Percentiles rank a stretch among this genome's conserved stretches.
Conservation (phyloP, 352 stramenopile genomes). For the Pythium sukuiense region DNA sequence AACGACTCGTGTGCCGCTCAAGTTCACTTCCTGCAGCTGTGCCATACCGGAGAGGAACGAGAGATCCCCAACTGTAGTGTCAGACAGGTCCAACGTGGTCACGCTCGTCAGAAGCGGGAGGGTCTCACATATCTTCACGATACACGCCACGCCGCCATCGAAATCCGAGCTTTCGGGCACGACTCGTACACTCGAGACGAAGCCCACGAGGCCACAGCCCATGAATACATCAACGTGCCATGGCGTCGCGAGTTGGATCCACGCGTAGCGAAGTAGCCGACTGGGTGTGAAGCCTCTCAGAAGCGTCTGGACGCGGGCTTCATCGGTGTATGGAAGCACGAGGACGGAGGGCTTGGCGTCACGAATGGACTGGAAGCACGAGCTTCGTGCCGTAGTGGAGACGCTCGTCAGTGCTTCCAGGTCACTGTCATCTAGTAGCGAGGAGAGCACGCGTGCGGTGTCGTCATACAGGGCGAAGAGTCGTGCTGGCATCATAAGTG, state of each 20-base stretch:
- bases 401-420: too few species aligned
- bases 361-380: too few species aligned
- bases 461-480: too few species aligned
- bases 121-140: background rate
- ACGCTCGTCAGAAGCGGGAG: background rate
- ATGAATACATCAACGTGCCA: slow-evolving; percentile 1
- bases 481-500: too few species aligned
- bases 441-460: too few species aligned
- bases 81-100: slow-evolving; percentile 3
- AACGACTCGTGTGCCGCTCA: slow-evolving; percentile 1
- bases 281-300: too few species aligned
- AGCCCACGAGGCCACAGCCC: background rate
- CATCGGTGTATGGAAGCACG: too few species aligned
- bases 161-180: background rate
- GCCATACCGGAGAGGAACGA: background rate
- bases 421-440: too few species aligned
- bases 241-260: background rate
- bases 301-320: too few species aligned
- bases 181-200: background rate
- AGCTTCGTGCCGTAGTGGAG: too few species aligned
- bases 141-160: background rate
- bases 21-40: slow-evolving; percentile 12
- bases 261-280: background rate
- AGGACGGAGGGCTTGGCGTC: too few species aligned
- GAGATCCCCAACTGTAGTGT: background rate